Evolutionary conservation across 805 yeast genomes (phyloP), one percentile per base, ranked within the genome.

Genomic region (Blastobotrys robertii): DNA sequence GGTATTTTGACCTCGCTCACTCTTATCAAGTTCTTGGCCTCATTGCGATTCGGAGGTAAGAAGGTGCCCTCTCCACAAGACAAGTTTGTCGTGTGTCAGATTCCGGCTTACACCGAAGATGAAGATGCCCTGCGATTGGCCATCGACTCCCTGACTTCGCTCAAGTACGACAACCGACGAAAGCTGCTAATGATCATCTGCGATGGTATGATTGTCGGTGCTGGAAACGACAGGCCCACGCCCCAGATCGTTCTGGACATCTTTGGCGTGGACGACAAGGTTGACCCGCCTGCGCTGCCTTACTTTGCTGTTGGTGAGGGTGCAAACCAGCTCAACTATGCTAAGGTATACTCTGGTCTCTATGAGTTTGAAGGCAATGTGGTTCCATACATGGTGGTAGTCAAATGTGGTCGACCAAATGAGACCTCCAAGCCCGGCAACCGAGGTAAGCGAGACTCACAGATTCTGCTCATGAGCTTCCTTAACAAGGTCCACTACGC

Each of bases 381-480:
- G 15, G 73, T 74, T 7, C 81, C 82, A 1, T 65, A 69, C 48
- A 49, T 76, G 30, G 69, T 72, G 10, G 64, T 76, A 44, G 78
- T 73, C 42, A 76, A 76, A 55, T 71, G 74, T 42, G 82, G 82
- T 32, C 66, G 74, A 3, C 76, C 77, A 0, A 67, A 65, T 4
- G 82, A 76, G 58, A 67, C 65, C 56, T 37, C 54, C 10, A 48
- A 52, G 45, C 81, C 81, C 5, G 82, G 82, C 44, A 76, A 76
- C 58, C 65, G 82, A 57, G 82, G 82, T 52, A 76, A 76, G 58
- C 74, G 82, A 54, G 82, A 76, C 54, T 74, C 81, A 14, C 82
- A 76, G 57, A 67, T 75, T 43, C 58, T 76, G 47, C 59, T 76
- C 51, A 73, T 76, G 77, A 69, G 73, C 35, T 76, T 74, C 60